Base-by-base conservation (phyloP, 164 flowering plant genomes). In the Brasenia schreberi region DNA sequence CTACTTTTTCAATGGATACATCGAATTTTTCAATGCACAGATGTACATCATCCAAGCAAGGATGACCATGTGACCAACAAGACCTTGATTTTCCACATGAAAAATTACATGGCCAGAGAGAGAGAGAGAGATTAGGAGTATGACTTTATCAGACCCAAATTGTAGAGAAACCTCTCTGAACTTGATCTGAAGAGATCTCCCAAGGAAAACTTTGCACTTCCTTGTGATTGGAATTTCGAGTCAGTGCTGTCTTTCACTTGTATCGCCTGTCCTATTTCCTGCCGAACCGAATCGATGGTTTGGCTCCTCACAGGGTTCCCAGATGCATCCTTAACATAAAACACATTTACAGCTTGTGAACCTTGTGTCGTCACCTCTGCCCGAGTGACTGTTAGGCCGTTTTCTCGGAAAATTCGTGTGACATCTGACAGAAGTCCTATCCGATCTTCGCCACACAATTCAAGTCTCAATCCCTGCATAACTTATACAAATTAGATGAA, bases 301-400 rank as follows among this genome's bases (percentile, higher is more conserved):
- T 86, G 87, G 49, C 81, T 85, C 69, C 76, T 79, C n/a, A 91
- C 95, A 7, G 76, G 76, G 70, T 75, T 66, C 19, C 98, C 96
- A 0, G 96, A 83, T 23, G 88, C 78, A 79, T 89, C 96, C 0
- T 81, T 82, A 64, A 94, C 98, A 67, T 91, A 19, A 90, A 94
- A 94, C 7, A 69, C 78, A 64, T 94, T 91, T 61, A 87, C 79
- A 11, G 98, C 98, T 70, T 82, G 91, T 49, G 92, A 75, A 6
- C 87, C 96, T 66, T 86, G 76, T 33, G 97, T 94, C 10, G 91
- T 81, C 5, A 94, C 95, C 81, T 90, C 98, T 42, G 98, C 98
- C 64, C 84, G 85, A 52, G 87, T 81, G 10, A 94, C 96, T 5
- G 88, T 78, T 2, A 94, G 84, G 18, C 97, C 95, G 27, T 94